Evolutionary conservation across 2,329 filamentous ascomycete genomes (phyloP), one percentile per base, ranked within the genome.

Genomic region (Sphaceloma murrayae): DNA sequence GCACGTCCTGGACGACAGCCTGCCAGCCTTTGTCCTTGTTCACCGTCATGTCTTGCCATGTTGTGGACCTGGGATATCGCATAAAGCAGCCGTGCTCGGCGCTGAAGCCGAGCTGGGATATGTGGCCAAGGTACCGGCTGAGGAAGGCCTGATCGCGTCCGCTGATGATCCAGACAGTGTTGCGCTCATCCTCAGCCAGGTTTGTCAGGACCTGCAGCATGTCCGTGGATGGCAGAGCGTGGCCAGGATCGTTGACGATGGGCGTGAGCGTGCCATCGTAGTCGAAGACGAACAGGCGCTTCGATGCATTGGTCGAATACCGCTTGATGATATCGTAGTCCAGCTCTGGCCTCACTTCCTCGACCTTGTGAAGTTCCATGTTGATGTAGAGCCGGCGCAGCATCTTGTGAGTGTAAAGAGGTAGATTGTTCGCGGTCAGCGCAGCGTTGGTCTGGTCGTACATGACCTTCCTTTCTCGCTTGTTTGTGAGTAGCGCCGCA

Each of bases 31-130:
- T 95, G 61, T 95, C 82, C 47, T 84, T 78, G 52, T 73, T 80
- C 61, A 89, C 86, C 0, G 88, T 85, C 43, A 95, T 68, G 56
- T 95, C 95, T 60, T 86, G 78, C 91, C 91, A 98, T 30, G 80
- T 73, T 2, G 80, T 74, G 13, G 72, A 73, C 29, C 80, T 75
- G 4, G 91, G 91, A 52, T 85, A 73, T 49, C 85, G 80, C 65
- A 96, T 86, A 62, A 96, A 98, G 58, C 87, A 94, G 43, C 91
- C 91, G 58, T 98, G 91, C 66, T 98, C 91, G 1, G 91, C 91
- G 55, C 86, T 94, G 58, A 98, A 82, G n/a, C 91, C 91, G 9
- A 98, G 70, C 58, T 84, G 79, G 1, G 77, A 62, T 52, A 96
- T 94, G 63, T 94, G 82, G n/a, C 89, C 91, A 61, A 96, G 79